Conservation (phyloP, 2,329 filamentous ascomycete species). For the Alternaria ventricosa region DNA sequence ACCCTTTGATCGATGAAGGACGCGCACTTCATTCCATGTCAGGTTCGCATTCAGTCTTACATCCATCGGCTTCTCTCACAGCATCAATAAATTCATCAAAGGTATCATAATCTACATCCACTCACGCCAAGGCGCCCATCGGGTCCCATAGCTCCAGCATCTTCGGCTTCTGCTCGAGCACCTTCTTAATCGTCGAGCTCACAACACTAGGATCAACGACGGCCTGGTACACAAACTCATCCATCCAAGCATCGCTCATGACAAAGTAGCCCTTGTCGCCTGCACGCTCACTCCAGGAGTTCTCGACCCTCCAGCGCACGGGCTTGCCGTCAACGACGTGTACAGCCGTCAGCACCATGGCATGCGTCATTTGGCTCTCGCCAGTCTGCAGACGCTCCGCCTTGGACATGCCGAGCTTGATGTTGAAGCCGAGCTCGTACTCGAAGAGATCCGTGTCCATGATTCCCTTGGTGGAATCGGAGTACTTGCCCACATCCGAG, state of each 20-base stretch:
- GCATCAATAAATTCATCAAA: not conserved
- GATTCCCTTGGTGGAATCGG: slow-evolving; percentile 70
- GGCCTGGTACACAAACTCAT: slow-evolving; percentile 80
- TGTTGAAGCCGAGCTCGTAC: slow-evolving; percentile 84
- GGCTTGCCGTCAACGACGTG: slow-evolving; percentile 72
- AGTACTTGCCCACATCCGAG: slow-evolving; percentile 84
- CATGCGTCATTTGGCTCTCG: slow-evolving; percentile 87
- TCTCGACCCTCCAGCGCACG: slow-evolving; percentile 85
- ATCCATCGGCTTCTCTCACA: not conserved
- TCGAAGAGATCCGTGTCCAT: slow-evolving; percentile 82
- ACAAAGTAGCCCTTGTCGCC: slow-evolving; percentile 87
- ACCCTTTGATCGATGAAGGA: not conserved
- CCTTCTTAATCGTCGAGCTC: slow-evolving; percentile 69
- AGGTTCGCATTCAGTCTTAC: fast-evolving
- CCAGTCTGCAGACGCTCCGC: slow-evolving; percentile 74
- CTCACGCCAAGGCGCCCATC: slow-evolving; percentile 71
- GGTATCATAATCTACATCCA: not conserved
- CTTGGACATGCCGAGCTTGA: slow-evolving; percentile 76
- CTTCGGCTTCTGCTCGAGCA: slow-evolving; percentile 72
- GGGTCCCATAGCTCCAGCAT: slow-evolving; percentile 74
- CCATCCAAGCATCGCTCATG: slow-evolving; percentile 75
- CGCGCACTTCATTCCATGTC: not conserved
- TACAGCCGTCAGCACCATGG: slow-evolving; percentile 89
- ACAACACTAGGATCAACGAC: slow-evolving; percentile 74
- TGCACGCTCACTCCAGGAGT: slow-evolving; percentile 75